Base-by-base conservation (phyloP, 2,329 filamentous ascomycete species). In the Immersiporthe knoxdaviesiana region DNA sequence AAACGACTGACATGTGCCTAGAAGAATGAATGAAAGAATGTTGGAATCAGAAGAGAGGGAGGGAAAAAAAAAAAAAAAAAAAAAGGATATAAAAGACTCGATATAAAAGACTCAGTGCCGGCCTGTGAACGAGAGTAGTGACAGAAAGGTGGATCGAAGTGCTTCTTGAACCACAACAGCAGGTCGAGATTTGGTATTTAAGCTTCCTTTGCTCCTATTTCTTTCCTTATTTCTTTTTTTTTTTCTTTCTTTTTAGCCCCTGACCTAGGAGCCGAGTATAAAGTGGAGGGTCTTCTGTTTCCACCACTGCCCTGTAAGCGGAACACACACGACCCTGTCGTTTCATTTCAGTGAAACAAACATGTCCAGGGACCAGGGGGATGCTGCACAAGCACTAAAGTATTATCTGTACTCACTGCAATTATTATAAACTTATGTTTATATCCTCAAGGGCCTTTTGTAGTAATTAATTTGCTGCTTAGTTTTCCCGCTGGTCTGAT, bases 261-360 rank as follows among this genome's bases (percentile, higher is more conserved):
- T 54, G 32, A 27, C 12, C 52, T 56, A 56, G 52, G 6, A 56
- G 44, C 44, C 11, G 37, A 47, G 21, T 47, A n/a, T 16, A 21
- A 47, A 30, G 52, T 56, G 52, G 52, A 56, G 24, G 52, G 52
- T 59, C 32, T 39, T 39, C 16, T 63, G 66, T 63, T 64, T 61
- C 61, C 54, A 63, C 60, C 41, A 30, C 30, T 65, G 27, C 14
- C 39, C 35, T 41, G 7, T 41, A 44, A 58, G 60, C 67, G 58
- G 39, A 52, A 44, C 56, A 30, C 37, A 44, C 39, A 18, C 32
- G 39, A 41, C 47, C 62, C 39, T 47, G 27, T 58, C n/a, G 68
- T 68, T 66, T 68, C 68, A 70, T 70, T 68, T 70, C 24, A 52
- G 37, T 70, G 68, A 70, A 70, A 70, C 68, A 65, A 61, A 39